phyloP scores from a whole-genome alignment of 139 green algal genomes.

The Chlorokybus atmophyticus region DNA sequence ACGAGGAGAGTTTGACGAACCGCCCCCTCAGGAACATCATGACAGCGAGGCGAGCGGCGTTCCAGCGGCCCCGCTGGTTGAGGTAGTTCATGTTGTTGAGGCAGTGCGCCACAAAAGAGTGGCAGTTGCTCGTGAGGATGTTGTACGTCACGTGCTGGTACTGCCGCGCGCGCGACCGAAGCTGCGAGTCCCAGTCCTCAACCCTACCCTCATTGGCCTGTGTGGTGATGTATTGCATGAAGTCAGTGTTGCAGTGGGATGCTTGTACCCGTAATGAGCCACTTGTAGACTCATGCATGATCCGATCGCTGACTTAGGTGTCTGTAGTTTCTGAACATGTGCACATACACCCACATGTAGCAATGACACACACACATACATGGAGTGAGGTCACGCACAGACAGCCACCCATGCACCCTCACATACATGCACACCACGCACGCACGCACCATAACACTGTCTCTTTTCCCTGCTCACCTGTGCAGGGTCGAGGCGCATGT shows the following conservation, averaged over 20 bases:
- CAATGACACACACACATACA: too few relatives aligned
- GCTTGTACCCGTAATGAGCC: not conserved
- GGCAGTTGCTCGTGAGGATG: conserved; percentile 27
- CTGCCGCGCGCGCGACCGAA: not conserved
- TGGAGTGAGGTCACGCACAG: too few relatives aligned
- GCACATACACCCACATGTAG: too few relatives aligned
- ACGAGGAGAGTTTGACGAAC: conserved; percentile 12
- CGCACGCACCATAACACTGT: too few relatives aligned
- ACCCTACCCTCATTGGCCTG: not conserved
- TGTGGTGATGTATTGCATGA: not conserved
- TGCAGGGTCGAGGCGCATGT: conserved; percentile 17
- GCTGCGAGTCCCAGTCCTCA: conserved; percentile 12
- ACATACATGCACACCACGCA: too few relatives aligned
- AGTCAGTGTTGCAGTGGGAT: not conserved
- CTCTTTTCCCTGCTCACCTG: conserved; percentile 1
- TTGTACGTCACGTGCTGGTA: conserved; percentile 27
- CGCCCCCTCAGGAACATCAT: conserved; percentile 7
- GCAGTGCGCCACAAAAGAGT: conserved; percentile 23
- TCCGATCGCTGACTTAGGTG: too few relatives aligned
- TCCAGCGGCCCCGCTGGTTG: conserved; percentile 9
- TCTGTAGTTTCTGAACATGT: too few relatives aligned
- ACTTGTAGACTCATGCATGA: not conserved
- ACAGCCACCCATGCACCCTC: too few relatives aligned
- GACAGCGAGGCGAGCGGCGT: conserved; percentile 13
- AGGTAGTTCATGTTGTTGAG: conserved; percentile 22